Evolutionary conservation across 116 monocot species (phyloP), one percentile per base, ranked within the genome.

Genomic region (Trichopus zeylanicus): DNA sequence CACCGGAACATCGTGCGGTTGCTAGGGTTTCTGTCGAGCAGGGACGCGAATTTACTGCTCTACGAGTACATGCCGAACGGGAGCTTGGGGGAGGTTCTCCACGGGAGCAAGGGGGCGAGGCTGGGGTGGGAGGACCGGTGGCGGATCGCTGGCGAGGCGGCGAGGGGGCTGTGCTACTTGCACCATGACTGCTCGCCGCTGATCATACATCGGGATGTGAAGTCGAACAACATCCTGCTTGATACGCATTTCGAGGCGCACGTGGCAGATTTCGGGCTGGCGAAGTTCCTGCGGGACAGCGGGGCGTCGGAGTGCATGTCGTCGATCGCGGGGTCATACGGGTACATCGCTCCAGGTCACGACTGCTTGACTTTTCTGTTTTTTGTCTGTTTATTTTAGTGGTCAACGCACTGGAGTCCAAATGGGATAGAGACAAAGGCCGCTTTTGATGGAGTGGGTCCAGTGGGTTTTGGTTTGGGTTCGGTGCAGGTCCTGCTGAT

Each of bases 31-130:
- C 82, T 85, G 21, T 82, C 91, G 1, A 91, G 78, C 69, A 38
- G 80, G 31, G 98, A 98, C 42, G 53, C 78, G 3, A 98, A 91
- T 64, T 64, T 98, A 29, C 57, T 98, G 29, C 61, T 98, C 4
- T 98, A 98, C 56, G 91, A 91, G 79, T 98, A 88, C 91, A 91
- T 91, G 98, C 85, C 84, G 0, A 88, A 82, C 24, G 91, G 98
- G 8, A 87, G 85, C 63, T 37, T 98, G 21, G 97, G 97, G 5
- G 97, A 88, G 78, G 69, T 98, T 61, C 71, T 98, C 47, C 97
- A 98, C 53, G 91, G 97, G 21, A 57, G 64, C 29, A 91, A 91
- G 63, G 91, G 91, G 6, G 87, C 67, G 4, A 87, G 79, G 29
- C 69, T 98, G 37, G 77, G 84, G 12, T 97, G 97, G 97, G 74